Percentiles rank a stretch among this genome's conserved stretches.
Evolutionary conservation across 1,284 basidiomycete genomes (phyloP).

Genomic region (Cutaneotrichosporon cavernicola): DNA sequence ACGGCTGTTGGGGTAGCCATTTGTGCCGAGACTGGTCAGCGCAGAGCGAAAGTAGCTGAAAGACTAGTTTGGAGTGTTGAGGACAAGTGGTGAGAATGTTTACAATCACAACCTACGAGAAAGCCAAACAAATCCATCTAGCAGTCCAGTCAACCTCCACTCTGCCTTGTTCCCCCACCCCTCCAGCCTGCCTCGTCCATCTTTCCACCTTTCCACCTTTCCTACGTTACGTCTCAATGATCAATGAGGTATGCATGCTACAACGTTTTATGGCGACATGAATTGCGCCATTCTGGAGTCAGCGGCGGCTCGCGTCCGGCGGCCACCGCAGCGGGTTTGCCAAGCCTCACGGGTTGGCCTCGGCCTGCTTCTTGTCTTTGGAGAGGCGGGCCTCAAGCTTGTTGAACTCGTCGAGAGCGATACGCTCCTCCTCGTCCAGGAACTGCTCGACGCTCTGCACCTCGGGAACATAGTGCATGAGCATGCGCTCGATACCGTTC

Average conservation of each 20-base stretch:
- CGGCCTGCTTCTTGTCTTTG: slow-evolving; percentile 52
- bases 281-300: slow-evolving; percentile 11
- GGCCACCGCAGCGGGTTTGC: slow-evolving; percentile 9
- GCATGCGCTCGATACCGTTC: slow-evolving; percentile 93
- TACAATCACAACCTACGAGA: neutral
- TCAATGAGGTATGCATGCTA: slow-evolving; percentile 10
- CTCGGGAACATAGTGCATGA: slow-evolving; percentile 98
- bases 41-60: neutral
- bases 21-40: too few species aligned
- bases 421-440: slow-evolving; percentile 82
- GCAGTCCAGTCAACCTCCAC: neutral
- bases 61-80: neutral
- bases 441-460: slow-evolving; percentile 96
- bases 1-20: neutral
- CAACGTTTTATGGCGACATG: slow-evolving; percentile 9
- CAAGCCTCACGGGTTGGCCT: slow-evolving; percentile 16
- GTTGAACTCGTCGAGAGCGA: slow-evolving; percentile 84
- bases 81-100: neutral
- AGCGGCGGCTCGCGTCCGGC: slow-evolving; percentile 5
- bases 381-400: slow-evolving; percentile 81
- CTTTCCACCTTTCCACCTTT: neutral
- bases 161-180: neutral
- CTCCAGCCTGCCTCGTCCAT: neutral
- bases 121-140: neutral
- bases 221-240: neutral